Evolutionary conservation across 345 rosid genomes (phyloP), one percentile per base, ranked within the genome.

Genomic region (Dipteronia sinensis): DNA sequence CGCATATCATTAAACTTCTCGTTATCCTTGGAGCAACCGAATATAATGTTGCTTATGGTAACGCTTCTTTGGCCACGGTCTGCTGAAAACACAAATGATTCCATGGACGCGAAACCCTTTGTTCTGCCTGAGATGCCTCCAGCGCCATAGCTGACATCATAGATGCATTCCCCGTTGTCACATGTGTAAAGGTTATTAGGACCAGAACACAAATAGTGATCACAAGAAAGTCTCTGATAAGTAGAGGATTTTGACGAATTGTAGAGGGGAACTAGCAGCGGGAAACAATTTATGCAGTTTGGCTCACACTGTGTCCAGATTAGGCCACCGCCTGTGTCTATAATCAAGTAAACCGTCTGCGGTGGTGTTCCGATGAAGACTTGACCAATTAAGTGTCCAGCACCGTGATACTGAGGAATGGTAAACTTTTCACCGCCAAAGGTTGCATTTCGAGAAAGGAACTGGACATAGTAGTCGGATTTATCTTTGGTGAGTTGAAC

Each of bases 11-110:
- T 27, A 27, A 27, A 27, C 27, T 27, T 27, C 27, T 27, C 27
- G 1, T 65, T 65, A 65, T 65, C 68, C 7, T 65, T 5, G 44
- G 68, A 80, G 73, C 82, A 79, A 6, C 81, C 82, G 8, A 81
- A 81, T 40, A 77, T 55, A 8, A 42, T 42, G 46, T 38, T 38
- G 7, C 7, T 6, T 38, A 42, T 42, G 46, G 46, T 42, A 27
- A 27, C 27, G 27, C 27, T 27, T 27, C 27, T n/a, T n/a, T n/a
- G n/a, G n/a, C n/a, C n/a, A n/a, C n/a, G n/a, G n/a, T n/a, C n/a
- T n/a, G n/a, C n/a, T n/a, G n/a, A n/a, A n/a, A n/a, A n/a, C n/a
- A n/a, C n/a, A 9, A 84, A 73, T 1, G 71, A 34, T 44, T 84
- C 83, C 1, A 10, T 3, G 16, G 79, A 79, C 11, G 25, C 77